Conservation (phyloP, 805 yeast species). For the Priceomyces medius region DNA sequence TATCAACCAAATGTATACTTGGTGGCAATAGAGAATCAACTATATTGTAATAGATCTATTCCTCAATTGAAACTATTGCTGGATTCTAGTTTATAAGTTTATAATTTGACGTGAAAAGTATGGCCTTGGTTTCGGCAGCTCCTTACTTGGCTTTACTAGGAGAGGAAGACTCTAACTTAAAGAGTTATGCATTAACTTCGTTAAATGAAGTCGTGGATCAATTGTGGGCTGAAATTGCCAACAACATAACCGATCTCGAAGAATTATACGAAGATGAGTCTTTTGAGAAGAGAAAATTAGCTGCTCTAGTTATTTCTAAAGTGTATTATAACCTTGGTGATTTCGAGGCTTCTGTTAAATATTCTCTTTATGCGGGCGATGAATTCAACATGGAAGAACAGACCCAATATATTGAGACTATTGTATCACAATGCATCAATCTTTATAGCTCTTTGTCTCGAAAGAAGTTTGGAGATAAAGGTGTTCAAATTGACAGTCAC, state of each 20-base stretch:
- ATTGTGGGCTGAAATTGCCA: conserved; percentile 97
- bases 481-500: conserved; percentile 52
- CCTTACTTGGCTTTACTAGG: conserved; percentile 86
- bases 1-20: neutral
- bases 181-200: conserved; percentile 80
- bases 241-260: conserved; percentile 82
- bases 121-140: conserved; percentile 81
- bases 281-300: conserved; percentile 75
- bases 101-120: conserved; percentile 13
- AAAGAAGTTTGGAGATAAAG: conserved; percentile 26
- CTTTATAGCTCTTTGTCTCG: conserved; percentile 70
- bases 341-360: conserved; percentile 84
- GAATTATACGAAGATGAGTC: conserved; percentile 82
- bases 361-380: conserved; percentile 80
- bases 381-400: conserved; percentile 72
- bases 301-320: conserved; percentile 90
- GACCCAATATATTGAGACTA: conserved; percentile 89
- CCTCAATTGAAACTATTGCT: neutral
- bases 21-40: conserved; percentile 4
- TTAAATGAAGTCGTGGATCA: conserved; percentile 83
- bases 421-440: conserved; percentile 89
- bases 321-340: conserved; percentile 91
- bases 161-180: conserved; percentile 76
- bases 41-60: neutral
- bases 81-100: neutral